These are phyloP conservation scores for Fusarium foetens DNA, from an alignment of 2,329 filamentous ascomycete species.

Conservation along the genomic window DNA sequence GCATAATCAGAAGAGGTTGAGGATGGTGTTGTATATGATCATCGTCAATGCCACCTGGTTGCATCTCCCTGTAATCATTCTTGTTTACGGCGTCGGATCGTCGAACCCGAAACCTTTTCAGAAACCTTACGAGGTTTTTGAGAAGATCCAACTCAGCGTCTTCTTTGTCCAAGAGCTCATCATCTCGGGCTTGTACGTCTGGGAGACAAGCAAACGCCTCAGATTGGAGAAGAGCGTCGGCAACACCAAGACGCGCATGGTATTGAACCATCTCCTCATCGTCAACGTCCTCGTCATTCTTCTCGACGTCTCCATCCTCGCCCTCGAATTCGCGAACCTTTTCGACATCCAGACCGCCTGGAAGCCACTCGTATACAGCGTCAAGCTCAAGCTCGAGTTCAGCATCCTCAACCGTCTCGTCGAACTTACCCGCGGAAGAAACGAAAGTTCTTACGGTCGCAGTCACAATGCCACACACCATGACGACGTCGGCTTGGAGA, in stretches of 20 bases:
- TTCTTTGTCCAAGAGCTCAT: conserved; percentile 66
- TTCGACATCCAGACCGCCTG: conserved; percentile 41
- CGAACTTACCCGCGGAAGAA: conserved; percentile 37
- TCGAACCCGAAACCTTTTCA: conserved; percentile 34
- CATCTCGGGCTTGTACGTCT: conserved; percentile 64
- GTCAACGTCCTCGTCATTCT: conserved; percentile 56
- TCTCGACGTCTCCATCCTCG: conserved; percentile 49
- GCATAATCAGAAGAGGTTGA: conserved; percentile 59
- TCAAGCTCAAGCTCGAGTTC: conserved; percentile 53
- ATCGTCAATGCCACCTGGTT: conserved; percentile 62
- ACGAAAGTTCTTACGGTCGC: conserved; percentile 35
- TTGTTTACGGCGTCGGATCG: conserved; percentile 63
- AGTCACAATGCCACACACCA: conserved; percentile 21
- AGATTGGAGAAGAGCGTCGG: conserved; percentile 51
- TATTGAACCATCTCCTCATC: conserved; percentile 52
- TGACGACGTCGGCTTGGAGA: conserved; percentile 33
- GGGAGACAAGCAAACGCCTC: conserved; percentile 61
- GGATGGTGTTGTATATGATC: conserved; percentile 66
- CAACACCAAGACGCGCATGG: conserved; percentile 19
- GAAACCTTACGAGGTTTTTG: conserved; percentile 56
- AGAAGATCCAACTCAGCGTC: conserved; percentile 64
- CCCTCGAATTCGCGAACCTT: conserved; percentile 54
- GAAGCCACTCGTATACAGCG: conserved; percentile 47
- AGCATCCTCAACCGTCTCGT: conserved; percentile 50
- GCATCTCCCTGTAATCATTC: conserved; percentile 63